Conservation (phyloP, 1,284 basidiomycete species). For the Anthracocystis panici-leucophaei region DNA sequence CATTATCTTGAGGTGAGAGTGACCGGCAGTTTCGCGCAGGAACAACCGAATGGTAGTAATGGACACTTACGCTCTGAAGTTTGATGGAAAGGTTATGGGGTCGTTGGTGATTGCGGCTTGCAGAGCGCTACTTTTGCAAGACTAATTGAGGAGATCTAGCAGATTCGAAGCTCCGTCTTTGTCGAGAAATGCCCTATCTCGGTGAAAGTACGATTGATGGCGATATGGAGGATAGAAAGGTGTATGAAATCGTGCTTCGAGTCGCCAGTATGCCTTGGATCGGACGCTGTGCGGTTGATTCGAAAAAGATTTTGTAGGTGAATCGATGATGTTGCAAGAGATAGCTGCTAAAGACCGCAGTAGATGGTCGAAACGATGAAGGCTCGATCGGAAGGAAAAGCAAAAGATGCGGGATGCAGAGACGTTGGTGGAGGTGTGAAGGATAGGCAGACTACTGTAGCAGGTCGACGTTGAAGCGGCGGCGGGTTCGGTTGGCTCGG, state of each 20-base stretch:
- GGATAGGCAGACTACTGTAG: neutral
- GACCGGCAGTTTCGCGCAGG: no score
- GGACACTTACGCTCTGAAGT: conserved; percentile 8
- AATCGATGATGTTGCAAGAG: neutral
- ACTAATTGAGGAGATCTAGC: neutral
- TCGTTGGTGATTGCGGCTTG: neutral
- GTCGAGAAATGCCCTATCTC: neutral
- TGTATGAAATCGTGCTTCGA: neutral
- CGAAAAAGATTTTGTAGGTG: neutral
- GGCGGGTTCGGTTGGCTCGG: neutral
- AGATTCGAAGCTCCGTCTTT: neutral
- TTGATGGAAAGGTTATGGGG: neutral
- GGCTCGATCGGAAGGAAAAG: neutral
- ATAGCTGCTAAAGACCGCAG: neutral
- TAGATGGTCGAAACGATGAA: neutral
- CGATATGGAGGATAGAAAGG: neutral
- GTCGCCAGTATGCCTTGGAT: neutral
- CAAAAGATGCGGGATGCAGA: neutral
- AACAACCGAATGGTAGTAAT: neutral
- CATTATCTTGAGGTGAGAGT: neutral
- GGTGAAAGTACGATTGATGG: neutral
- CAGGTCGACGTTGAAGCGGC: conserved; percentile 1
- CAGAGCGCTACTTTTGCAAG: neutral
- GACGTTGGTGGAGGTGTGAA: neutral
- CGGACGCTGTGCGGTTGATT: conserved; percentile 5